phyloP scores from a whole-genome alignment of 371 early-diverging fungal species.

The Batkoa obscura region DNA sequence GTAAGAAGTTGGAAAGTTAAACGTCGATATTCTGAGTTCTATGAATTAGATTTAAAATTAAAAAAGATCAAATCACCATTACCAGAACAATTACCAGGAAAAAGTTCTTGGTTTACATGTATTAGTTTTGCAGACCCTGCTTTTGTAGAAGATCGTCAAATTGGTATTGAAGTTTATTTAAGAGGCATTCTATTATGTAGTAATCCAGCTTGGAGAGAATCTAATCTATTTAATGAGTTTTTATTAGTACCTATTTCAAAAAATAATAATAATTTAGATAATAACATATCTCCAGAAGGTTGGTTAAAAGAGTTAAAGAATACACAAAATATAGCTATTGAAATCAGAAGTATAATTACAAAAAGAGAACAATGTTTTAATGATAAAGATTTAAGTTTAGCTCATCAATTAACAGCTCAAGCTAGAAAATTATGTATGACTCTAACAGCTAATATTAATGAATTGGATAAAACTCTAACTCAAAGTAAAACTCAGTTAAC shows the following conservation, averaged over 20 bases:
- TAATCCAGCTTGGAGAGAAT: slow-evolving; percentile 61
- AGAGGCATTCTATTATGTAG: slow-evolving; percentile 43
- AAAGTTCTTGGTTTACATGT: slow-evolving; percentile 38
- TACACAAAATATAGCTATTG: slow-evolving; percentile 33
- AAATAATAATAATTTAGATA: slow-evolving; percentile 12
- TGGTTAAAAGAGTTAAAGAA: slow-evolving; percentile 67
- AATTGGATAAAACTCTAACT: slow-evolving; percentile 31
- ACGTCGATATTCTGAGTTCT: slow-evolving; percentile 76
- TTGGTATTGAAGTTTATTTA: slow-evolving; percentile 58
- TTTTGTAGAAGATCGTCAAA: slow-evolving; percentile 54
- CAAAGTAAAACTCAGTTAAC: slow-evolving; percentile 7
- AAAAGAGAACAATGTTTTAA: slow-evolving; percentile 45
- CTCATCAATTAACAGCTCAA: slow-evolving; percentile 50
- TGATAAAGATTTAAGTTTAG: slow-evolving; percentile 45
- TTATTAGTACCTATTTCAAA: slow-evolving; percentile 40
- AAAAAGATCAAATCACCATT: slow-evolving; percentile 28
- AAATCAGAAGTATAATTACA: slow-evolving; percentile 46
- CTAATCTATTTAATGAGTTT: slow-evolving; percentile 51
- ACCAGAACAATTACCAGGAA: slow-evolving; percentile 38
- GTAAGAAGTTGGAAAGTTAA: slow-evolving; percentile 75
- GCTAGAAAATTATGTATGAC: slow-evolving; percentile 45
- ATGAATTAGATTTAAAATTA: slow-evolving; percentile 31
- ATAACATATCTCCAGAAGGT: slow-evolving; percentile 40
- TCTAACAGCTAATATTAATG: slow-evolving; percentile 19
- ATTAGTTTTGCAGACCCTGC: slow-evolving; percentile 36